These are phyloP conservation scores for Panicum virgatum DNA, from an alignment of 202 grass and related monocot species.

Conservation along the genomic window DNA sequence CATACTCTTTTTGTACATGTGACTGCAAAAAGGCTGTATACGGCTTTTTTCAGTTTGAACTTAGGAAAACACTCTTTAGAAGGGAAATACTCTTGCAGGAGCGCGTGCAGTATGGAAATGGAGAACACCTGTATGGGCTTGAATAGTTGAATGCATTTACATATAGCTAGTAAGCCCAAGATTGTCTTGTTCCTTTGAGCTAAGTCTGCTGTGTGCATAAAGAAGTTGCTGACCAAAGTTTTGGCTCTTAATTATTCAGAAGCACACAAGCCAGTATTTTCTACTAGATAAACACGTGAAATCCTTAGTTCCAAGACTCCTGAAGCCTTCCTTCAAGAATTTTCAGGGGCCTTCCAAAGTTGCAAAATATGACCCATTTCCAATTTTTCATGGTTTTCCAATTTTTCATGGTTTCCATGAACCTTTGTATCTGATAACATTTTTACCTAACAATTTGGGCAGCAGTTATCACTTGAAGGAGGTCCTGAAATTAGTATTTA, in stretches of 20 bases:
- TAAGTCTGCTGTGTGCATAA: background rate
- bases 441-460: background rate
- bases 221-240: background rate
- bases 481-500: background rate
- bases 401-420: conserved; percentile 13
- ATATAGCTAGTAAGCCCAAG: background rate
- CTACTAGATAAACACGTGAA: background rate
- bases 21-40: background rate
- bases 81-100: background rate
- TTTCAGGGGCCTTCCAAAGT: background rate
- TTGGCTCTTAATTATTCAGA: background rate
- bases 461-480: conserved; percentile 3
- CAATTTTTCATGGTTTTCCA: no score
- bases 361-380: background rate
- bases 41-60: background rate
- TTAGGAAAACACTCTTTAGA: background rate
- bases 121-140: background rate
- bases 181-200: background rate
- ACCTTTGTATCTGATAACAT: conserved; percentile 5
- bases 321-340: background rate
- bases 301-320: background rate
- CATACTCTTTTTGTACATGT: background rate
- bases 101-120: background rate
- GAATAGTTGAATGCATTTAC: background rate
- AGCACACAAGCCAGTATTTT: background rate